A percentile compares a stretch with the other conserved stretches of the same genome.
These are phyloP conservation scores for Fraxinus anomala DNA, from an alignment of 257 asterid species.

Conservation along the genomic window DNA sequence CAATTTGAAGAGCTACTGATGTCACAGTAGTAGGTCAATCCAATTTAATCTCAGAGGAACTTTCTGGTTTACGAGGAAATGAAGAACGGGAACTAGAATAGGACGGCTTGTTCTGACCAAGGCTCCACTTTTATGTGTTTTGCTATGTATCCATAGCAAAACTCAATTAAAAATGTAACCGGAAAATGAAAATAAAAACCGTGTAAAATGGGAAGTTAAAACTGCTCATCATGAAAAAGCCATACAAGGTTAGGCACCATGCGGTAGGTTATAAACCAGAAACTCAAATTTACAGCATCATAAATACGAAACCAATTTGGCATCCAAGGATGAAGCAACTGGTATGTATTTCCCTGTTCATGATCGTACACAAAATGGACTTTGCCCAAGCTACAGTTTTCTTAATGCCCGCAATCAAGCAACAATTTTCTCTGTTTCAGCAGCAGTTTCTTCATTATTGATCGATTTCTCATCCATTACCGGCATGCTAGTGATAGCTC, in stretches of 20 bases:
- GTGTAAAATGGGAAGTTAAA: not conserved
- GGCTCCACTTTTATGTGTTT: too few species aligned
- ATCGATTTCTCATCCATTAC: constrained; percentile 37
- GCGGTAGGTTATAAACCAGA: not conserved
- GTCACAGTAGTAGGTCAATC: too few species aligned
- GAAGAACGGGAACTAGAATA: too few species aligned
- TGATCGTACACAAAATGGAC: not conserved
- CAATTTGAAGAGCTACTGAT: too few species aligned
- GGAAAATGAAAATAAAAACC: too few species aligned
- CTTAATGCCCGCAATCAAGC: constrained; percentile 19
- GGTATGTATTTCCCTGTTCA: constrained; percentile 23
- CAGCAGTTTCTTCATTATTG: constrained; percentile 29
- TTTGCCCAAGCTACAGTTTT: not conserved
- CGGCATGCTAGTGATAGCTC: constrained; percentile 34
- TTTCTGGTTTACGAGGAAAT: too few species aligned
- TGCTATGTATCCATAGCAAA: too few species aligned
- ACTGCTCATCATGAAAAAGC: constrained; percentile 25
- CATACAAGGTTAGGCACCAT: not conserved
- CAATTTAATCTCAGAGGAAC: too few species aligned
- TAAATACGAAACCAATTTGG: constrained; percentile 13
- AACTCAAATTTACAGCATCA: constrained; percentile 13
- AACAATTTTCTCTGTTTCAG: constrained; percentile 25
- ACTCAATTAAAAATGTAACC: too few species aligned
- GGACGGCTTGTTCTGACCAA: too few species aligned
- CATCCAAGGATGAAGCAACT: constrained; percentile 3